Conservation (phyloP, 129 eudicot genomes). For the Rutidosis leptorrhynchoides region DNA sequence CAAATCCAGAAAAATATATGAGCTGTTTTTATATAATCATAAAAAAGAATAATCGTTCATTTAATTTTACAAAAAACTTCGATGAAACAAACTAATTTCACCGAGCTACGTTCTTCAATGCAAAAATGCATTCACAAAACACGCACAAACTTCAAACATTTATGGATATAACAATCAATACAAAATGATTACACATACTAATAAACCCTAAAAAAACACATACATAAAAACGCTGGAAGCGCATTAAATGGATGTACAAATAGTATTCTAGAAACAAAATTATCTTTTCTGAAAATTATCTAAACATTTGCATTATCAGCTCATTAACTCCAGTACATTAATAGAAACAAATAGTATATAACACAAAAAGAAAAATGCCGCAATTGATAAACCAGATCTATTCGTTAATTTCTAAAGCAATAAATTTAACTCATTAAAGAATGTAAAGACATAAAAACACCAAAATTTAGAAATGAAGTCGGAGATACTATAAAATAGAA, state of each 20-base stretch:
- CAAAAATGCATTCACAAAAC: background rate
- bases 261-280: slow-evolving; percentile 2
- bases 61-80: slow-evolving; percentile 8
- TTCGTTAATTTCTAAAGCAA: background rate
- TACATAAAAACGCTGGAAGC: background rate
- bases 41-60: background rate
- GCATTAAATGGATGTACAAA: background rate
- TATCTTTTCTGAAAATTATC: background rate
- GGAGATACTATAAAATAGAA: background rate
- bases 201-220: too few species aligned
- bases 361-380: background rate
- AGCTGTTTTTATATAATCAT: background rate
- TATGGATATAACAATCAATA: background rate
- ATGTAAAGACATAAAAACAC: background rate
- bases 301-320: background rate
- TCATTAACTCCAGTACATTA: background rate
- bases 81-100: slow-evolving; percentile 1
- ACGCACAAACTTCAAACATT: background rate
- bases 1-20: slow-evolving; percentile 1
- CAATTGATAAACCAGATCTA: background rate
- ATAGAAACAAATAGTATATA: background rate
- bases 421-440: background rate
- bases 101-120: slow-evolving; percentile 6
- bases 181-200: background rate
- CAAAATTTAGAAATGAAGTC: background rate